phyloP scores from a whole-genome alignment of 2,329 filamentous ascomycete species.

The Cytospora paraplurivora region DNA sequence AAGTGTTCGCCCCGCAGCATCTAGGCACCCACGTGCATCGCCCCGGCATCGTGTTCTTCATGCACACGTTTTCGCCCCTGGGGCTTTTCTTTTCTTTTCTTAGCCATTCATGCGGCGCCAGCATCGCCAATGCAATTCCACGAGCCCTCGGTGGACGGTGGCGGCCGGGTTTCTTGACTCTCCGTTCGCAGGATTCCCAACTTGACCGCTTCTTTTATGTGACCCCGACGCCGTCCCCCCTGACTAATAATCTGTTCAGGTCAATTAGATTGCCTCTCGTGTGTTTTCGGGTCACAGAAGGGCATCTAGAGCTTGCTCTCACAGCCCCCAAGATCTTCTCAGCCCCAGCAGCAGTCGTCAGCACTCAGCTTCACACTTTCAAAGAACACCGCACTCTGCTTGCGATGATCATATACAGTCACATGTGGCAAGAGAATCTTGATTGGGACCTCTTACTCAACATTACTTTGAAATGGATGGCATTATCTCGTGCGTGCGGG shows the following conservation, averaged over 20 bases:
- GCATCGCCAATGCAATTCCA: not conserved
- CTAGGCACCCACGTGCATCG: not conserved
- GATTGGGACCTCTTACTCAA: not conserved
- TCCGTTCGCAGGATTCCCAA: constrained; percentile 4
- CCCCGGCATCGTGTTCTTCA: constrained; percentile 2
- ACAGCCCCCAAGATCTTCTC: constrained; percentile 18
- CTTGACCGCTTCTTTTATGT: constrained; percentile 17
- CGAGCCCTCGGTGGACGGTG: not conserved
- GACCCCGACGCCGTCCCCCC: constrained; percentile 7
- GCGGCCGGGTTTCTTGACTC: not conserved
- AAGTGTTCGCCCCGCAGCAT: not conserved
- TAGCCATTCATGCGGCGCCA: not conserved
- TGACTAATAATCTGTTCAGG: constrained; percentile 19
- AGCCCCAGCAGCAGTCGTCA: constrained; percentile 19
- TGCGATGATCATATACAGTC: not conserved
- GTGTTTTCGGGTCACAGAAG: constrained; percentile 2
- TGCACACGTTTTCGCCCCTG: constrained; percentile 1
- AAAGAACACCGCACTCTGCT: not conserved
- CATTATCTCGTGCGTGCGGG: too few species aligned
- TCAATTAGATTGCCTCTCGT: constrained; percentile 1
- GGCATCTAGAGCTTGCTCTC: not conserved
- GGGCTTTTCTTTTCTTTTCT: not conserved
- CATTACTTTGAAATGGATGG: too few species aligned
- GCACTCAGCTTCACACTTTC: constrained; percentile 11
- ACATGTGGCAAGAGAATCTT: not conserved